Evolutionary conservation across 495 filamentous ascomycete genomes (phyloP).

Genomic region (Lepraria neglecta): DNA sequence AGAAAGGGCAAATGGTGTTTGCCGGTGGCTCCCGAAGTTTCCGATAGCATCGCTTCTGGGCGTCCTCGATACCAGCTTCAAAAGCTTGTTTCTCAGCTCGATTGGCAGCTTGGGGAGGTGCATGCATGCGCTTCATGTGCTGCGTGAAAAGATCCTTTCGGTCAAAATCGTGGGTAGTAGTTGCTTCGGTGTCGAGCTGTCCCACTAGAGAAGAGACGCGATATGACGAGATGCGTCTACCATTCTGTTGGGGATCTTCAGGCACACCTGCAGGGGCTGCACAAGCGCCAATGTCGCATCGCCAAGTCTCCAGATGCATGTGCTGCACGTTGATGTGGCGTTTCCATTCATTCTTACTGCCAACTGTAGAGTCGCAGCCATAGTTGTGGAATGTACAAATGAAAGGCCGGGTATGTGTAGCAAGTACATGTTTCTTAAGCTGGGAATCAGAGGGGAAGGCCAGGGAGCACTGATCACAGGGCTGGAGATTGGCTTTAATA

Average conservation of each 20-base stretch:
- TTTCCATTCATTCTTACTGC: constrained; percentile 96
- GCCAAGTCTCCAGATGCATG: constrained; percentile 69
- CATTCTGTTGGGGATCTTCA: constrained; percentile 27
- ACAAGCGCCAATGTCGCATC: constrained; percentile 66
- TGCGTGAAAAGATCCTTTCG: constrained; percentile 92
- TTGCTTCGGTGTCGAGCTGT: constrained; percentile 10
- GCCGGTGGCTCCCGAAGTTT: constrained; percentile 55
- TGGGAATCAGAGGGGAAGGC: constrained; percentile 22
- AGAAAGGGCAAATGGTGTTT: constrained; percentile 48
- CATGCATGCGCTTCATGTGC: constrained; percentile 90
- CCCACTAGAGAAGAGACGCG: not conserved
- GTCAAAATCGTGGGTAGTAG: constrained; percentile 65
- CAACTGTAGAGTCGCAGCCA: constrained; percentile 78
- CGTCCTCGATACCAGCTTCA: constrained; percentile 40
- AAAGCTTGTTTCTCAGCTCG: constrained; percentile 38
- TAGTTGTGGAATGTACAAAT: constrained; percentile 75
- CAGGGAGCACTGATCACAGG: constrained; percentile 22
- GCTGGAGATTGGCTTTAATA: constrained; percentile 3
- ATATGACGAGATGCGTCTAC: not conserved
- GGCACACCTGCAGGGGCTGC: constrained; percentile 31
- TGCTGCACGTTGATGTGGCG: constrained; percentile 81
- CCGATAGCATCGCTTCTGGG: constrained; percentile 54
- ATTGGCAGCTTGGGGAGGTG: constrained; percentile 45
- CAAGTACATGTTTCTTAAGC: constrained; percentile 26
- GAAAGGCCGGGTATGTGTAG: constrained; percentile 56